A percentile compares a stretch with the other conserved stretches of the same genome.
phyloP scores from a whole-genome alignment of 2,329 filamentous ascomycete species.

The Penicillium hordei region DNA sequence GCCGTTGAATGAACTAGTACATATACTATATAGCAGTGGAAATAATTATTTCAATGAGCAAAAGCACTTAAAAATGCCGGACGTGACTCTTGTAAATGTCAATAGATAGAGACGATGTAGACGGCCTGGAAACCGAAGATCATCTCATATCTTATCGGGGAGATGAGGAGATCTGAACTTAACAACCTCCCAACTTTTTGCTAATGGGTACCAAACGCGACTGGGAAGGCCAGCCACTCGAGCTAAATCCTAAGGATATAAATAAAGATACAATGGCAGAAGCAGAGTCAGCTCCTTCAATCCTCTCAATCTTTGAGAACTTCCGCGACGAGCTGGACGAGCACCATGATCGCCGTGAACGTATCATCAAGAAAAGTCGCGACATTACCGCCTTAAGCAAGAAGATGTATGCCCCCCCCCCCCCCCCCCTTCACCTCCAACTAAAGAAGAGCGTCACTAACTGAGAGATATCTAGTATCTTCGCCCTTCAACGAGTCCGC shows the following conservation, averaged over 20 bases:
- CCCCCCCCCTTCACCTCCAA: constrained; percentile 29
- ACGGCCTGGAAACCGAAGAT: neutral
- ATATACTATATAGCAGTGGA: neutral
- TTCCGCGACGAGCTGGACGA: constrained; percentile 89
- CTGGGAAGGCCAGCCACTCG: constrained; percentile 38
- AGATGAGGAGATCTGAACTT: constrained; percentile 4
- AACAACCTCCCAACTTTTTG: constrained; percentile 12
- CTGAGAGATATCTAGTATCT: constrained; percentile 60
- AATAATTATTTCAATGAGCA: neutral
- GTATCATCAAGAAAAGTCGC: constrained; percentile 83
- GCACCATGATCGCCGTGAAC: constrained; percentile 89
- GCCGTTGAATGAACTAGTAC: neutral
- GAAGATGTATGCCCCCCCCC: constrained; percentile 71
- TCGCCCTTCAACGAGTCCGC: constrained; percentile 69
- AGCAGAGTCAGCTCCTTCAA: constrained; percentile 38
- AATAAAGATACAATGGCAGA: constrained; percentile 10
- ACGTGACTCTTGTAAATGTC: neutral
- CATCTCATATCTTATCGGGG: constrained; percentile 9
- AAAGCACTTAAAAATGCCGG: neutral
- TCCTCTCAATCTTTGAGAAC: constrained; percentile 72
- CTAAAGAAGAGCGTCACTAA: neutral
- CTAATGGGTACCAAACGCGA: constrained; percentile 40
- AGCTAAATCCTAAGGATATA: constrained; percentile 8
- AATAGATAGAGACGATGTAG: no score
- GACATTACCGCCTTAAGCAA: constrained; percentile 95